A percentile compares a stretch with the other conserved stretches of the same genome.
phyloP scores from a whole-genome alignment of 352 stramenopile genomes.

The Phytophthora europaea region DNA sequence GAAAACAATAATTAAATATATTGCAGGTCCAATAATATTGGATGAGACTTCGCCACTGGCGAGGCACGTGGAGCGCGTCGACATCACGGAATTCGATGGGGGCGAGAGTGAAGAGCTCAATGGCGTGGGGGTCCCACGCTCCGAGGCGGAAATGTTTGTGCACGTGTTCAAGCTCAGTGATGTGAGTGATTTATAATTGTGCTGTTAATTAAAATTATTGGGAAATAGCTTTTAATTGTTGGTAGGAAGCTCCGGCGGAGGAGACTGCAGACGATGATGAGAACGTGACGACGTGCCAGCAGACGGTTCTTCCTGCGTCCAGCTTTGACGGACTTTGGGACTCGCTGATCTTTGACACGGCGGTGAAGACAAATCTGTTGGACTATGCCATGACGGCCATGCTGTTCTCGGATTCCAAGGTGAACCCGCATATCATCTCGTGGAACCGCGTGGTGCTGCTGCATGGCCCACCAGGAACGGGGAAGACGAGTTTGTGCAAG shows the following conservation, averaged over 20 bases:
- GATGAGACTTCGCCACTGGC: conserved; percentile 30
- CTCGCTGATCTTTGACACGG: conserved; percentile 86
- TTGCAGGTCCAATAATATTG: conserved; percentile 45
- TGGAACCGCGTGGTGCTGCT: conserved; percentile 94
- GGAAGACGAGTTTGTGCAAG: conserved; percentile 94
- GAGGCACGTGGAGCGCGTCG: conserved; percentile 49
- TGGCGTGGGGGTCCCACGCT: conserved; percentile 29
- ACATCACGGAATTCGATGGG: conserved; percentile 52
- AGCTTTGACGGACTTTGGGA: conserved; percentile 84
- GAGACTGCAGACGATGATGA: conserved; percentile 87
- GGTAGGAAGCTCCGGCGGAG: conserved; percentile 70
- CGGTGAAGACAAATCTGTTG: conserved; percentile 85
- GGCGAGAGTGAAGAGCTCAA: conserved; percentile 9
- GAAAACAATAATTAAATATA: neutral
- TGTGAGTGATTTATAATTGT: conserved; percentile 32
- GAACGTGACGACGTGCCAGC: conserved; percentile 83
- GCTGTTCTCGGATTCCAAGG: conserved; percentile 88
- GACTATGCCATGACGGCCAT: conserved; percentile 92
- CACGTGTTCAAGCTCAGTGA: conserved; percentile 84
- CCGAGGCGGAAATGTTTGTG: conserved; percentile 57
- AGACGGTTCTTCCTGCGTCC: conserved; percentile 71
- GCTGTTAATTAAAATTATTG: neutral
- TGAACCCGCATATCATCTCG: conserved; percentile 91
- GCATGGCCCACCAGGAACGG: conserved; percentile 93
- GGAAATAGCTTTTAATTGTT: neutral